A percentile compares a stretch with the other conserved stretches of the same genome.
These are phyloP conservation scores for Daedaleopsis sinensis DNA, from an alignment of 768 basidiomycete genomes.

Conservation along the genomic window DNA sequence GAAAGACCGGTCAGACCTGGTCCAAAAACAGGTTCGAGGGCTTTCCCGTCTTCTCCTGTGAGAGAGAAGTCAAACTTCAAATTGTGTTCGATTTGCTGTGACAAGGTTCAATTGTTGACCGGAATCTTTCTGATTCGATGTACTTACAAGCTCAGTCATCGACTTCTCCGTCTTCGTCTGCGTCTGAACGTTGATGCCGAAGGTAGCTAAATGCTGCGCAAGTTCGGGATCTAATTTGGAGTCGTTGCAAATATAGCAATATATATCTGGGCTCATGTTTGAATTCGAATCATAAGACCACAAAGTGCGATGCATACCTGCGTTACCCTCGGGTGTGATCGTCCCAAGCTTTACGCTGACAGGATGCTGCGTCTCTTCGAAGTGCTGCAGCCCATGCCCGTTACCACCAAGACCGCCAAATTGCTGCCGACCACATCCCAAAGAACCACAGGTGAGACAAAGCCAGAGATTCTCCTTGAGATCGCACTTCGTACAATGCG, in stretches of 20 bases:
- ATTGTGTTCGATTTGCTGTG: constrained; percentile 95
- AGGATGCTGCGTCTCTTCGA: constrained; percentile 67
- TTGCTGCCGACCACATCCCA: constrained; percentile 89
- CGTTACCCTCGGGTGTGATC: constrained; percentile 92
- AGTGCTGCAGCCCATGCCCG: constrained; percentile 87
- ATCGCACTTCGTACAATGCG: constrained; percentile 82
- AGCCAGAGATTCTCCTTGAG: constrained; percentile 95
- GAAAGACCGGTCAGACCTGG: constrained; percentile 85
- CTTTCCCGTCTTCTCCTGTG: constrained; percentile 82
- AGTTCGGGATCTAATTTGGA: constrained; percentile 78
- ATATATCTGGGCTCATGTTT: constrained; percentile 62
- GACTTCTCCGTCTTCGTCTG: constrained; percentile 94
- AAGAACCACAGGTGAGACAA: constrained; percentile 86
- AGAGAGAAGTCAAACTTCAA: constrained; percentile 93
- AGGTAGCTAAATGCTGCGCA: constrained; percentile 69
- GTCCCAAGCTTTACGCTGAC: constrained; percentile 94
- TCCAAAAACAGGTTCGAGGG: constrained; percentile 87
- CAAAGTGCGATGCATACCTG: constrained; percentile 56
- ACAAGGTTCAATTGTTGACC: neutral
- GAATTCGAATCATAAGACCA: neutral
- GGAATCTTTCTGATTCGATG: neutral
- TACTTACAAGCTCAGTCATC: constrained; percentile 88
- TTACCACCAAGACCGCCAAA: constrained; percentile 84
- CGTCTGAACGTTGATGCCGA: constrained; percentile 84
- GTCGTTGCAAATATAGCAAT: constrained; percentile 92